Evolutionary conservation across 148 eudicot species (phyloP), one percentile per base, ranked within the genome.

Genomic region (Persicaria tinctoria): DNA sequence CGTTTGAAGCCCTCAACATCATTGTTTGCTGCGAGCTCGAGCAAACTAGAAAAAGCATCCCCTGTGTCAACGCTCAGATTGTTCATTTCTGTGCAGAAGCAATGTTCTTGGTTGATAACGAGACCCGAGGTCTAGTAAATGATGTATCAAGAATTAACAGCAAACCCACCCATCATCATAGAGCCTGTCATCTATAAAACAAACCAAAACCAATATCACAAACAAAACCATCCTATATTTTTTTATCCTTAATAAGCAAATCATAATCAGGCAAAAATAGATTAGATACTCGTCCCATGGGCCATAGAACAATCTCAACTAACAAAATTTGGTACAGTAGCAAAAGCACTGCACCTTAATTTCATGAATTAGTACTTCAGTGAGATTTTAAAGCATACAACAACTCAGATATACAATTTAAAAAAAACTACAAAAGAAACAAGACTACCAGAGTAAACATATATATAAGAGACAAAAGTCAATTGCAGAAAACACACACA

Each of bases 21-120:
- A 68, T 89, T 82, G 81, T 89, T 86, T 38, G 97, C 97, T 75
- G 93, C 93, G 27, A 86, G 79, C 70, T 91, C 97, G 46, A 91
- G 93, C 77, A 89, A 77, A 76, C 83, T 85, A 10, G 81, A 79
- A 66, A 87, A 83, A 60, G 81, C 47, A 81, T 87, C 93, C 77
- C 73, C 84, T 0, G 91, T 89, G 75, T 89, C 87, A 54, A 87
- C 80, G 72, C 78, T 85, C 80, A 84, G 76, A 75, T 81, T 76
- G 77, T 80, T 85, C 88, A 86, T 82, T 69, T 44, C 44, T 3
- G 4, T 46, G 48, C 14, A 17, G 48, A 45, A 69, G 50, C 3
- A 68, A 3, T 16, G 27, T 45, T 8, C 6, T 1, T 14, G 51
- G 72, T 69, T 69, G 18, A 64, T n/a, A 4, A 16, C 18, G 59